Percentiles rank a stretch among this genome's conserved stretches.
phyloP scores from a whole-genome alignment of 1,284 basidiomycete species.

The Porphyrellus sp. region DNA sequence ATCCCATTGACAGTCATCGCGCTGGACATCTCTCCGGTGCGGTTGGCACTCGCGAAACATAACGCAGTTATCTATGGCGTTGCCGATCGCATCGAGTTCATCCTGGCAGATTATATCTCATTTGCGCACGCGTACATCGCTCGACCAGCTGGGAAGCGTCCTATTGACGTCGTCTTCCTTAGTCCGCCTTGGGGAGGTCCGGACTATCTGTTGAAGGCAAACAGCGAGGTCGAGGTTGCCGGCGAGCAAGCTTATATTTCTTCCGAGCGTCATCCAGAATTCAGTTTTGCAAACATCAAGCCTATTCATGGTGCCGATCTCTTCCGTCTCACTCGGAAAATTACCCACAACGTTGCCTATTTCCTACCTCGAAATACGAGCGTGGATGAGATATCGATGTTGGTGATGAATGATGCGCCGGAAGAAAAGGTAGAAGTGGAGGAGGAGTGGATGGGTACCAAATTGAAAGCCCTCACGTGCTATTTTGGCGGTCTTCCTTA shows the following conservation, averaged over 20 bases:
- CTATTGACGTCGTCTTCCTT: slow-evolving; percentile 85
- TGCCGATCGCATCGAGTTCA: slow-evolving; percentile 89
- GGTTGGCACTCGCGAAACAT: slow-evolving; percentile 84
- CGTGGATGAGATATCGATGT: slow-evolving; percentile 66
- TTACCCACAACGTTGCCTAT: slow-evolving; percentile 83
- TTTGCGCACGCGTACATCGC: slow-evolving; percentile 66
- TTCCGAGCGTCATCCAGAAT: slow-evolving; percentile 48
- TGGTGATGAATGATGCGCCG: slow-evolving; percentile 37
- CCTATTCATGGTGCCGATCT: slow-evolving; percentile 83
- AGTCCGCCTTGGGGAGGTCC: slow-evolving; percentile 94
- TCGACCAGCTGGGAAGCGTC: slow-evolving; percentile 34
- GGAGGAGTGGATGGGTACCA: slow-evolving; percentile 85
- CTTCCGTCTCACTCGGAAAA: slow-evolving; percentile 65
- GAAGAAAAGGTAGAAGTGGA: slow-evolving; percentile 73
- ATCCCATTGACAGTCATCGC: slow-evolving; percentile 69
- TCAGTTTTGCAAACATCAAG: slow-evolving; percentile 66
- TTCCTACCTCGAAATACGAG: slow-evolving; percentile 86
- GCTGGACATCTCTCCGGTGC: slow-evolving; percentile 80
- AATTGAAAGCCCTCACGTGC: slow-evolving; percentile 81
- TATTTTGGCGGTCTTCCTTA: slow-evolving; percentile 74
- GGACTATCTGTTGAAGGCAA: slow-evolving; percentile 52
- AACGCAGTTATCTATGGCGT: slow-evolving; percentile 95
- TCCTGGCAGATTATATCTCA: slow-evolving; percentile 82
- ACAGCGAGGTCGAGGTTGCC: slow-evolving; percentile 12
- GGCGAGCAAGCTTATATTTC: slow-evolving; percentile 12